Evolutionary conservation across 179 eudicot species (phyloP).

Genomic region (Camellia oleifera): DNA sequence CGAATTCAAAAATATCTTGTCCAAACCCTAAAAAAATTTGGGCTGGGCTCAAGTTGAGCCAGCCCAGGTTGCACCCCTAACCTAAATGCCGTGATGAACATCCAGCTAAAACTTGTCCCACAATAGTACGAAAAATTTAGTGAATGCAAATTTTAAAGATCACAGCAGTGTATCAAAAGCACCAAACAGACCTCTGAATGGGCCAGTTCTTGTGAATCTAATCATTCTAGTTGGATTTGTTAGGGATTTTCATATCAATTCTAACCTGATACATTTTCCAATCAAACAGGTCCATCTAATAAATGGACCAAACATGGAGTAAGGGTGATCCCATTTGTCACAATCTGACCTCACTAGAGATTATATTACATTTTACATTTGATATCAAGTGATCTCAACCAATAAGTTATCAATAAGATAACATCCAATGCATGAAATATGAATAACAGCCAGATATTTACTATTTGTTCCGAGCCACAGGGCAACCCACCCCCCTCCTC

Average conservation of each 20-base stretch:
- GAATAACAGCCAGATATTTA: neutral
- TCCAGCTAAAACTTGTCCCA: too few species aligned
- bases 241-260: neutral
- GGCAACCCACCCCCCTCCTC: neutral
- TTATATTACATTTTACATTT: neutral
- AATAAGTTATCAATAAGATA: too few species aligned
- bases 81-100: too few species aligned
- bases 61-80: too few species aligned
- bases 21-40: too few species aligned
- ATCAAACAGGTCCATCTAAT: neutral
- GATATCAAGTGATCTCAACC: neutral
- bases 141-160: neutral
- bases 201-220: neutral
- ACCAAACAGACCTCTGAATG: neutral
- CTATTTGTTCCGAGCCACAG: neutral
- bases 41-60: too few species aligned
- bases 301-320: neutral
- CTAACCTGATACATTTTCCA: neutral
- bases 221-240: neutral
- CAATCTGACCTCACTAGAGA: neutral
- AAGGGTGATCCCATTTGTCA: neutral
- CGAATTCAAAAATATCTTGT: too few species aligned
- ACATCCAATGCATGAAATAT: too few species aligned
- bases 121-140: neutral
- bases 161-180: neutral